A percentile compares a stretch with the other conserved stretches of the same genome.
Evolutionary conservation across 2,329 filamentous ascomycete species (phyloP).

Genomic region (Tolypocladium capitatum): DNA sequence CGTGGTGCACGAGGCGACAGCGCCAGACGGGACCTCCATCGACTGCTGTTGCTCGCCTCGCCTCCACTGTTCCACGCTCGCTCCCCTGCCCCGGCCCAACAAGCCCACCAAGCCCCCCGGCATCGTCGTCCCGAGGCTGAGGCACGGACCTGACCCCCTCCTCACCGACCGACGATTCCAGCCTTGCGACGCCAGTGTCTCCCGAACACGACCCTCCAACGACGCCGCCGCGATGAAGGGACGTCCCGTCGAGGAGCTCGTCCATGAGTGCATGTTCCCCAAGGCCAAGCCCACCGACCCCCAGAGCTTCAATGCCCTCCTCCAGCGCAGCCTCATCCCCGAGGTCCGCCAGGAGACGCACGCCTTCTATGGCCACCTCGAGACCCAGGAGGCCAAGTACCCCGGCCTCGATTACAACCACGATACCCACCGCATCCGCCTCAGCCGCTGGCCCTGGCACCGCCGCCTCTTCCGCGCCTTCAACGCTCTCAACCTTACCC

Average conservation of each 20-base stretch:
- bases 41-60: not conserved
- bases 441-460: slow-evolving; percentile 66
- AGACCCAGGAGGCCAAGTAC: slow-evolving; percentile 69
- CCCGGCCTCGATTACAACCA: slow-evolving; percentile 69
- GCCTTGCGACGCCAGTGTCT: not conserved
- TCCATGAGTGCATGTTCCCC: slow-evolving; percentile 63
- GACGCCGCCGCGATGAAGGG: slow-evolving; percentile 48
- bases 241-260: slow-evolving; percentile 54
- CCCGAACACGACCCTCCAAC: not conserved
- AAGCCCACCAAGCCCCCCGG: not conserved
- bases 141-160: not conserved
- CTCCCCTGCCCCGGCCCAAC: not conserved
- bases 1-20: not conserved
- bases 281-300: slow-evolving; percentile 55
- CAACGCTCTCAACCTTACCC: slow-evolving; percentile 54
- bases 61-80: not conserved
- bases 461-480: slow-evolving; percentile 64
- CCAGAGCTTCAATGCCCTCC: slow-evolving; percentile 54
- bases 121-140: not conserved
- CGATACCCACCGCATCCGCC: slow-evolving; percentile 60
- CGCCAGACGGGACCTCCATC: not conserved
- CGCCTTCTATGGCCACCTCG: slow-evolving; percentile 66
- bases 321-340: slow-evolving; percentile 57
- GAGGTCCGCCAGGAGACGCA: slow-evolving; percentile 71
- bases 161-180: not conserved